Conservation (phyloP, 2,329 filamentous ascomycete species). For the Alternaria sp. region DNA sequence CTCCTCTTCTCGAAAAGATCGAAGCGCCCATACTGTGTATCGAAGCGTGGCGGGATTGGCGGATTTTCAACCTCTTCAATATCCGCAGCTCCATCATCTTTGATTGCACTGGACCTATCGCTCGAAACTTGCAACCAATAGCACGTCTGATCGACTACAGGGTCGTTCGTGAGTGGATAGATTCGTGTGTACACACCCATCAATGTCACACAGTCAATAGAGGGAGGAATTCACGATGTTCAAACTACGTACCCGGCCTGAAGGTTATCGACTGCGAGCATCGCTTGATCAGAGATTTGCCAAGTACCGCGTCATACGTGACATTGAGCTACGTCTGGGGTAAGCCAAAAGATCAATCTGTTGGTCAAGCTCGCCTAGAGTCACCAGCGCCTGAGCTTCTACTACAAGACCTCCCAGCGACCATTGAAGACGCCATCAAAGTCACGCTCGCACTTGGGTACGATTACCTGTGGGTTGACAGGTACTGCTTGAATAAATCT, state of each 20-base stretch:
- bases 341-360: background rate
- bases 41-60: background rate
- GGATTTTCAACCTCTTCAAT: background rate
- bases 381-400: background rate
- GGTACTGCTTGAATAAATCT: background rate
- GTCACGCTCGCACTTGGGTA: background rate
- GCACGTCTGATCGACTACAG: background rate
- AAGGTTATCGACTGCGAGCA: background rate
- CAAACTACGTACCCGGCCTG: background rate
- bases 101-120: background rate
- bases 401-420: background rate
- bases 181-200: background rate
- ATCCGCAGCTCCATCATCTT: background rate
- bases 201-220: background rate
- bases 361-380: background rate
- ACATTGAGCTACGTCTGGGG: background rate
- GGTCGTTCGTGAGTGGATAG: background rate
- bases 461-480: background rate
- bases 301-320: background rate
- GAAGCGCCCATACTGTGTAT: background rate
- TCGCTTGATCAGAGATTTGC: background rate
- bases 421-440: background rate
- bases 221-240: too few species aligned
- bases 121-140: background rate
- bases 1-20: conserved; percentile 1